A percentile compares a stretch with the other conserved stretches of the same genome.
phyloP scores from a whole-genome alignment of 2,329 filamentous ascomycete species.

The Pleochaeta shiraiana region DNA sequence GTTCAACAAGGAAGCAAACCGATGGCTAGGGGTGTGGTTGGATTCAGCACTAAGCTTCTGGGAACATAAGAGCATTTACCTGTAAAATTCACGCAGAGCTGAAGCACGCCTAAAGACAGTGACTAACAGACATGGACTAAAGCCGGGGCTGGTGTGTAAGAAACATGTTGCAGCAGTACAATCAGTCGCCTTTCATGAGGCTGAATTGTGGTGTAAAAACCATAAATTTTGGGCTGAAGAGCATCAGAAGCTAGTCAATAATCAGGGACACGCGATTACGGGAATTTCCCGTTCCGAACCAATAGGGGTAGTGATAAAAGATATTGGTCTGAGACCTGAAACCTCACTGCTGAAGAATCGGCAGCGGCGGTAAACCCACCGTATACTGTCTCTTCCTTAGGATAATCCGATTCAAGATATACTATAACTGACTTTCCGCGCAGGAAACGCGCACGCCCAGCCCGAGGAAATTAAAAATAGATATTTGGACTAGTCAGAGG shows the following conservation, averaged over 20 bases:
- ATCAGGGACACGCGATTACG: not conserved
- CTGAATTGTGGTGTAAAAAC: not conserved
- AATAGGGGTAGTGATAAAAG: not conserved
- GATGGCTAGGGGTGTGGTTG: not conserved
- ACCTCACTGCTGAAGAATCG: not conserved
- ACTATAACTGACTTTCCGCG: not conserved
- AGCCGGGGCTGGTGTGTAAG: not conserved
- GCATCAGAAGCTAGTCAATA: not conserved
- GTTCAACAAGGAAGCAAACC: not conserved
- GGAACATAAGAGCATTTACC: not conserved
- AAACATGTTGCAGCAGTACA: not conserved
- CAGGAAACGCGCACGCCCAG: not conserved
- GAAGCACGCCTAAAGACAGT: not conserved
- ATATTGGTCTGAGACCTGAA: not conserved
- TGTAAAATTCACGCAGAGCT: not conserved
- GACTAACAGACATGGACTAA: not conserved
- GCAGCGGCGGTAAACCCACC: not conserved
- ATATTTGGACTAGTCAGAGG: not conserved
- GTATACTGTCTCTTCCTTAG: not conserved
- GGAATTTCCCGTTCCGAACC: not conserved
- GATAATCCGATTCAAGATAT: not conserved
- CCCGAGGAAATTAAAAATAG: not conserved
- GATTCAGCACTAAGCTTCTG: not conserved
- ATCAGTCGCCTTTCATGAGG: not conserved
- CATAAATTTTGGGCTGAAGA: not conserved